A percentile compares a stretch with the other conserved stretches of the same genome.
phyloP scores from a whole-genome alignment of 345 rosid genomes.

The Lagerstroemia speciosa region DNA sequence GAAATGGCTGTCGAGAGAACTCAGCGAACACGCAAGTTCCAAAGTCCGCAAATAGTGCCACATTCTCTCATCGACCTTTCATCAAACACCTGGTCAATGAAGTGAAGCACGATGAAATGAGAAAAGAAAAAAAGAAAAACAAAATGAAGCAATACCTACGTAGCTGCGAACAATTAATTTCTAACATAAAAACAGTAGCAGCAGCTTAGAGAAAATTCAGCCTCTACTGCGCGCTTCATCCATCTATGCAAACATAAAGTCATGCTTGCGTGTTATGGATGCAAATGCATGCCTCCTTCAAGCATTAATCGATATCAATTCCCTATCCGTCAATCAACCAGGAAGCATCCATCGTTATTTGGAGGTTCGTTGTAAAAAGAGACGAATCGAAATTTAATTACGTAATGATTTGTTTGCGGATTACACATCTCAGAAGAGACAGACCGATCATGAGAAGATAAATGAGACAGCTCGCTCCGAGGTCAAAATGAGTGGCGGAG shows the following conservation, averaged over 20 bases:
- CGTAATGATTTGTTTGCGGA: neutral
- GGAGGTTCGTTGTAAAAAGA: neutral
- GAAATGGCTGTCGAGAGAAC: neutral
- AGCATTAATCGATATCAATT: neutral
- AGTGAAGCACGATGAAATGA: neutral
- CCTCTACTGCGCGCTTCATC: neutral
- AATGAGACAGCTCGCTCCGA: neutral
- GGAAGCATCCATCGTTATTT: neutral
- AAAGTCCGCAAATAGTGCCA: conserved; percentile 11
- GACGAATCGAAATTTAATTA: neutral
- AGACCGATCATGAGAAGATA: neutral
- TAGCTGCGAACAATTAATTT: neutral
- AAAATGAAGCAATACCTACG: neutral
- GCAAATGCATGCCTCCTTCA: neutral
- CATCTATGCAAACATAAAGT: neutral
- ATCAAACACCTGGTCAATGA: conserved; percentile 31
- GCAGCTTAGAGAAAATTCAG: neutral
- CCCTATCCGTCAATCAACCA: neutral
- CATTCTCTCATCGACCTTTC: conserved; percentile 22
- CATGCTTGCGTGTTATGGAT: neutral
- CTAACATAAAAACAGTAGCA: neutral
- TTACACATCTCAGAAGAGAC: neutral
- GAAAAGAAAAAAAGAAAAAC: neutral
- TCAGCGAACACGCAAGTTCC: neutral
- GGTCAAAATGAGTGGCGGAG: neutral